Conservation (phyloP, 1,284 basidiomycete species). For the Porogramme epimiltina region DNA sequence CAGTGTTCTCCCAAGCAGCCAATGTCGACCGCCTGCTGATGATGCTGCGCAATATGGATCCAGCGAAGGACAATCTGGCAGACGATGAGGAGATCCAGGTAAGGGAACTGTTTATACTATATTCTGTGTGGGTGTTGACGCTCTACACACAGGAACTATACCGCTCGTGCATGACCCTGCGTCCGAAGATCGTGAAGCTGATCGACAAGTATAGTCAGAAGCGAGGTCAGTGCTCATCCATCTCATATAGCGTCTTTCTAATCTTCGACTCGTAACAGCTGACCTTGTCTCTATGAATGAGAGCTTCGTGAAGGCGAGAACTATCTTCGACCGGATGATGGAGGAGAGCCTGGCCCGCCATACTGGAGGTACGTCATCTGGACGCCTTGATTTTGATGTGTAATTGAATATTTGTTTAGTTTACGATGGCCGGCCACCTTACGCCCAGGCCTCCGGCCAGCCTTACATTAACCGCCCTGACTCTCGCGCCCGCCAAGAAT, state of each 20-base stretch:
- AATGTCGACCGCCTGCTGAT: constrained; percentile 88
- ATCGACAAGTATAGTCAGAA: constrained; percentile 99
- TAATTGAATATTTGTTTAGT: constrained; percentile 18
- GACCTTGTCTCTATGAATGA: constrained; percentile 91
- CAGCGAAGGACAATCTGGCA: constrained; percentile 82
- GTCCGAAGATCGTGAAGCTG: constrained; percentile 94
- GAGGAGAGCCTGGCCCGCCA: constrained; percentile 83
- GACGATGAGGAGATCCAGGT: constrained; percentile 96
- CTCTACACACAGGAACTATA: constrained; percentile 74
- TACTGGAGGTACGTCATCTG: constrained; percentile 46
- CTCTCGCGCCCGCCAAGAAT: constrained; percentile 27
- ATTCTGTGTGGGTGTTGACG: neutral
- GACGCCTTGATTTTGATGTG: neutral
- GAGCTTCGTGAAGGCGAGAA: constrained; percentile 80
- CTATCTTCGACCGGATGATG: constrained; percentile 90
- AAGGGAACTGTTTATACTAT: neutral
- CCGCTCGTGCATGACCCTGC: constrained; percentile 83
- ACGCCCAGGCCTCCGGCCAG: constrained; percentile 26
- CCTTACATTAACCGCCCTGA: constrained; percentile 31
- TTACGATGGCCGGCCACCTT: constrained; percentile 33
- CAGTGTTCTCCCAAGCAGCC: constrained; percentile 82
- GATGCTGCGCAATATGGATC: constrained; percentile 80
- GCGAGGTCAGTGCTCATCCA: constrained; percentile 51
- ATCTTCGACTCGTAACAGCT: constrained; percentile 42
- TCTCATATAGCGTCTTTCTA: neutral